Evolutionary conservation across 805 yeast genomes (phyloP).

Genomic region (Wilhelminamyces savonicus): DNA sequence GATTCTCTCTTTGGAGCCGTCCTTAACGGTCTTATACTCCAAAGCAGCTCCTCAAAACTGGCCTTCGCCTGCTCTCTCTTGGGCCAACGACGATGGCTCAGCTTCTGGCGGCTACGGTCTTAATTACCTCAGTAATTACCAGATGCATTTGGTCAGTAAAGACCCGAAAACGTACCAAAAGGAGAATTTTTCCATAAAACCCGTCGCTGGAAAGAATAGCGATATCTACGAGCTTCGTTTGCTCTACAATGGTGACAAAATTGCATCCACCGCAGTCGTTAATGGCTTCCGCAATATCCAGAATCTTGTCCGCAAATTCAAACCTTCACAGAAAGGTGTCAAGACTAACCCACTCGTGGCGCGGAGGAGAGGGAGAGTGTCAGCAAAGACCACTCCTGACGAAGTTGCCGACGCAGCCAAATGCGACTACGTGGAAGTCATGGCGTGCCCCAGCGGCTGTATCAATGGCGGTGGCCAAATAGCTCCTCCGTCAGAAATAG

Average conservation of each 20-base stretch:
- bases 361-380: constrained; percentile 36
- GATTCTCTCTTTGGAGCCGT: too few relatives aligned
- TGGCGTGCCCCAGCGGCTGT: constrained; percentile 99
- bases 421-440: constrained; percentile 83
- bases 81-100: constrained; percentile 75
- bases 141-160: constrained; percentile 13
- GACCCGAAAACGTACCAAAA: constrained; percentile 9
- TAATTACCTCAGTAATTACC: constrained; percentile 49
- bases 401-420: constrained; percentile 52
- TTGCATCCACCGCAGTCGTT: constrained; percentile 56
- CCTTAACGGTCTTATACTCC: constrained; percentile 16
- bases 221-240: constrained; percentile 71
- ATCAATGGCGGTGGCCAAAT: constrained; percentile 96
- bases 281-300: constrained; percentile 95
- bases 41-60: constrained; percentile 50
- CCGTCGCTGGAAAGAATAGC: constrained; percentile 61
- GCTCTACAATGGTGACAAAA: constrained; percentile 26
- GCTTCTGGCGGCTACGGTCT: constrained; percentile 87
- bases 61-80: constrained; percentile 54
- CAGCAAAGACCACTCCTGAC: constrained; percentile 9
- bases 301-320: constrained; percentile 79
- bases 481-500: constrained; percentile 34
- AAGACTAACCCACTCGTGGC: constrained; percentile 34
- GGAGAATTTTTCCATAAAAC: constrained; percentile 22
- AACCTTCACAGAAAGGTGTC: constrained; percentile 20